Evolutionary conservation across 345 rosid genomes (phyloP), one percentile per base, ranked within the genome.

Genomic region (Bretschneidera sinensis): DNA sequence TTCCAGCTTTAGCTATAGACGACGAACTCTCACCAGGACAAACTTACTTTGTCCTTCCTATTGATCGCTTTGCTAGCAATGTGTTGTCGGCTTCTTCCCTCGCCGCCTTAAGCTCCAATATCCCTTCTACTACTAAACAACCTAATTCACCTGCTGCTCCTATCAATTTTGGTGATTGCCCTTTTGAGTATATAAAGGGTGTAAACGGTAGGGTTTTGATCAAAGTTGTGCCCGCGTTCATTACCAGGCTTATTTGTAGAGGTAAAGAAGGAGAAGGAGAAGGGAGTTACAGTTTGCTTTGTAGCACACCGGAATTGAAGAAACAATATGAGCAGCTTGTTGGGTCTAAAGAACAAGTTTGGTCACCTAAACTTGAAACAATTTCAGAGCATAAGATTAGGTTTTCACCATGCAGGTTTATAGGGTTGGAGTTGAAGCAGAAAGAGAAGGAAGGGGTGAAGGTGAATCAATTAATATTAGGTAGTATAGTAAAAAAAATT

Each of bases 221-320:
- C 2, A 86, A 82, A 74, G 80, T 86, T 19, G 59, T 61, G 63
- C 94, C 89, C 6, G 76, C 67, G 53, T 86, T 84, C 55, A 80
- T 84, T 52, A 67, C 66, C 19, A 82, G 74, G 55, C 69, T 77
- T 60, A 76, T 82, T 9, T 57, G 34, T 22, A 61, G n/a, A 51
- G 69, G 52, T 18, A 21, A 53, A 20, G 69, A 67, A 35, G 69
- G 50, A 24, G 34, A 31, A 2, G 61, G n/a, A 1, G 60, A 52
- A 43, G 48, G 61, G 25, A 62, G 71, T 24, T 55, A 17, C 13
- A 65, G 66, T 17, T 71, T 70, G 65, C 82, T 92, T 56, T 91
- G 98, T 58, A 85, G 85, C 72, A 86, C 96, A 2, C 96, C 96
- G n/a, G 96, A 92, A 77, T 62, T 92, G 84, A 78, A 85, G 83